Evolutionary conservation across 768 basidiomycete genomes (phyloP).

Genomic region (Leucocoprinus sp.): DNA sequence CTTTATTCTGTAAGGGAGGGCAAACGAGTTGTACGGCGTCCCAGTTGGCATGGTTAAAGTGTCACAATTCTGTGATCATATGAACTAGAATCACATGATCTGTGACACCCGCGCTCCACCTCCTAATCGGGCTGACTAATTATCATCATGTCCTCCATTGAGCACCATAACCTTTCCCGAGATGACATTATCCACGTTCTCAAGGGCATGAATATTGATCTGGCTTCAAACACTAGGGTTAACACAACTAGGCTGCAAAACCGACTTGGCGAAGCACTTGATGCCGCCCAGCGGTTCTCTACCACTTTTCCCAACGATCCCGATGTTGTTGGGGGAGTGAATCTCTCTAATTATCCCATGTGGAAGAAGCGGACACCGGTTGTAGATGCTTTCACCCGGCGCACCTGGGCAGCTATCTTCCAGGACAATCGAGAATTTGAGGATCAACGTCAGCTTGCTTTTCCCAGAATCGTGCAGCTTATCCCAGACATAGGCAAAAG

Average conservation of each 20-base stretch:
- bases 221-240: constrained; percentile 23
- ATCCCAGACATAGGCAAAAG: constrained; percentile 9
- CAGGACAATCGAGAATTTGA: constrained; percentile 9
- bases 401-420: constrained; percentile 10
- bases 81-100: background rate
- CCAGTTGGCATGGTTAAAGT: constrained; percentile 54
- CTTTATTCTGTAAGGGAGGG: constrained; percentile 74
- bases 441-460: constrained; percentile 8
- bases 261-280: constrained; percentile 16
- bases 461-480: constrained; percentile 9
- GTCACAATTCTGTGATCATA: background rate
- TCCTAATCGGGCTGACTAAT: background rate
- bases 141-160: constrained; percentile 9
- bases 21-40: constrained; percentile 69
- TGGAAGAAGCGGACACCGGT: constrained; percentile 8
- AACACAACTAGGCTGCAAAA: constrained; percentile 19
- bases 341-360: constrained; percentile 4
- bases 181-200: constrained; percentile 21
- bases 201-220: constrained; percentile 21
- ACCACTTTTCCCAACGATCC: constrained; percentile 14
- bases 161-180: constrained; percentile 12
- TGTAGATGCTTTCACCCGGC: constrained; percentile 9
- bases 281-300: constrained; percentile 21
- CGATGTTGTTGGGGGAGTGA: background rate
- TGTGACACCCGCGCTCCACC: constrained; percentile 1